These are phyloP conservation scores for Coemansia sp. DNA, from an alignment of 192 early-diverging fungal genomes.

Conservation along the genomic window DNA sequence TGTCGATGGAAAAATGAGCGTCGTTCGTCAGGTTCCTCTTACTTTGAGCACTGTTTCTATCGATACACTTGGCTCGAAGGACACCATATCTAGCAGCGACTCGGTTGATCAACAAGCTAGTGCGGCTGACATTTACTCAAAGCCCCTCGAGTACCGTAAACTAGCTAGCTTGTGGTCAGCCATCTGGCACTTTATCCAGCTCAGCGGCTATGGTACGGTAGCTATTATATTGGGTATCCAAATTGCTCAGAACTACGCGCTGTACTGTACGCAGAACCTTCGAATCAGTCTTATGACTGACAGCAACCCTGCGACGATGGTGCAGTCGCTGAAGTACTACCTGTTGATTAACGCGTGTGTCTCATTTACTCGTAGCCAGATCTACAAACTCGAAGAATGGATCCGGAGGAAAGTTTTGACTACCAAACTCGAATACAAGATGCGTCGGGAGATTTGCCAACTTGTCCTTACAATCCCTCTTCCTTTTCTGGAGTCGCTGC, in stretches of 20 bases:
- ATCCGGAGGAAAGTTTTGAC: conserved; percentile 11
- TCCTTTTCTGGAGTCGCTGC: conserved; percentile 12
- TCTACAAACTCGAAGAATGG: conserved; percentile 1
- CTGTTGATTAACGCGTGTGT: conserved; percentile 22
- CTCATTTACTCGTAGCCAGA: conserved; percentile 5
- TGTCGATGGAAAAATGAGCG: no score
- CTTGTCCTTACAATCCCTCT: conserved; percentile 11
- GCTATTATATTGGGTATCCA: conserved; percentile 7
- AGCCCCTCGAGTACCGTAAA: background rate
- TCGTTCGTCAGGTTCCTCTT: no score
- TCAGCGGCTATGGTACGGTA: conserved; percentile 20
- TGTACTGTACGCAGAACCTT: conserved; percentile 18
- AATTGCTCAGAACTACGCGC: background rate
- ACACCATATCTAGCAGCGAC: no score
- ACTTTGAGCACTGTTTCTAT: no score
- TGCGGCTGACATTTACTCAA: background rate
- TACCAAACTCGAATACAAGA: background rate
- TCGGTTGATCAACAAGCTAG: no score
- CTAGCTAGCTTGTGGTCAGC: background rate
- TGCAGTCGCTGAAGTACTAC: conserved; percentile 23
- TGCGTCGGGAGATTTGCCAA: conserved; percentile 1
- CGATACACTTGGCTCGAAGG: no score
- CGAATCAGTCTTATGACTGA: conserved; percentile 27
- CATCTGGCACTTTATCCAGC: background rate
- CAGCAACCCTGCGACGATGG: conserved; percentile 23